Conservation (phyloP, 2,329 filamentous ascomycete genomes). For the Zymoseptoria tritici region DNA sequence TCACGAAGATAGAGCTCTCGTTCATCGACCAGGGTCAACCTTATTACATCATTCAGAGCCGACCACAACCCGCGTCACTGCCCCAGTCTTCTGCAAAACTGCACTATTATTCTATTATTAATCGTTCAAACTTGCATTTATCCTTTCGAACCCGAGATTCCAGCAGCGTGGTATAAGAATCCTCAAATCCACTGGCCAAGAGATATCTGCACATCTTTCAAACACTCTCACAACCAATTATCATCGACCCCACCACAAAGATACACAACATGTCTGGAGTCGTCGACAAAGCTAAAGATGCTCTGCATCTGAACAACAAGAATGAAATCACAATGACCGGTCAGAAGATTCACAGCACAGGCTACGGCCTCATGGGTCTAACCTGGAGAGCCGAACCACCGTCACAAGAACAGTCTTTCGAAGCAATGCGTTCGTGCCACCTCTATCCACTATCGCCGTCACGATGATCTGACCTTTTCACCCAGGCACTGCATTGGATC, state of each 20-base stretch:
- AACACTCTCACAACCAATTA: neutral
- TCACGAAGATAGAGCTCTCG: neutral
- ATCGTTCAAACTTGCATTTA: neutral
- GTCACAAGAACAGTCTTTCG: constrained; percentile 34
- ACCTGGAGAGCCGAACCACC: constrained; percentile 39
- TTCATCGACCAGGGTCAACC: neutral
- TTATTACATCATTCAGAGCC: neutral
- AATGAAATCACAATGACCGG: constrained; percentile 19
- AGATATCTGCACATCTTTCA: neutral
- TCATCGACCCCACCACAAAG: neutral
- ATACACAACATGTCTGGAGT: constrained; percentile 16
- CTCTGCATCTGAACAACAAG: constrained; percentile 13
- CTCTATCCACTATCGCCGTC: neutral
- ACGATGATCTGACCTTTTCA: neutral
- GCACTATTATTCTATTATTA: neutral
- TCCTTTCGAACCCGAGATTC: neutral
- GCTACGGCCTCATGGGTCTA: constrained; percentile 45
- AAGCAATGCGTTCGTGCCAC: constrained; percentile 33
- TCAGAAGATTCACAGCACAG: constrained; percentile 26
- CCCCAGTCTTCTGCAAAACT: neutral
- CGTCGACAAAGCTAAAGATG: constrained; percentile 25
- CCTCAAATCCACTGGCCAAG: neutral
- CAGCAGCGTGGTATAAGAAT: neutral
- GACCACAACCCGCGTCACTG: neutral
- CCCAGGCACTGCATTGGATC: constrained; percentile 12